Evolutionary conservation across 768 basidiomycete genomes (phyloP), one percentile per base, ranked within the genome.

Genomic region (Naganishia randhawae): DNA sequence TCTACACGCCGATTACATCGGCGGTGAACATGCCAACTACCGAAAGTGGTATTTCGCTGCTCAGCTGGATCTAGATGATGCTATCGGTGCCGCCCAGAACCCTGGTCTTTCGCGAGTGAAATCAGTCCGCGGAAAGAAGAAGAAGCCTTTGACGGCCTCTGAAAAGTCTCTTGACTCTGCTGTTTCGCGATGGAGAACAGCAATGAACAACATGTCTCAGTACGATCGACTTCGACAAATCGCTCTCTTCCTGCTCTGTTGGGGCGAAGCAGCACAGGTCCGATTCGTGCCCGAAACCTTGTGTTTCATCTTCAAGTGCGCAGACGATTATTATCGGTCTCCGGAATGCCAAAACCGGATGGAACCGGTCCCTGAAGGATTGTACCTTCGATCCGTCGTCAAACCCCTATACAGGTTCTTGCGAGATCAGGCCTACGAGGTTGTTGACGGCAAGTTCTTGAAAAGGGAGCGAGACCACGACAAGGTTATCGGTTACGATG

Each of bases 31-130:
- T 75, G 92, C 96, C 57, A 98, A 98, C 83, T 98, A 98, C 82
- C 90, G 96, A 70, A 97, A 97, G 82, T 98, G 96, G 96, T 99
- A 99, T 82, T 99, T 98, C 80, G 96, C 95, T 32, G 93, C 95
- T 22, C 96, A 99, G 80, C 87, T 99, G 69, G 95, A 98, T 80
- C 88, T 98, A 50, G 96, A 99, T 79, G 96, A 99, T 73, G 95
- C 93, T 54, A 88, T 98, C 63, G 96, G 95, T 32, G 86, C 89
- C 69, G 85, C 85, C 7, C 92, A 96, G 76, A 97, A 96, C 78
- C 91, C 92, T 0, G 94, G 94, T 66, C 83, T 96, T 5, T 86
- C 85, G 55, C 88, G 91, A 11, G 85, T 95, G n/a, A 85, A 86
- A 68, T 90, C 90, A 3, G 86, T 87, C 68, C 90, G 90, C 71